Evolutionary conservation across 2,329 filamentous ascomycete genomes (phyloP).

Genomic region (Apiospora arundinis): DNA sequence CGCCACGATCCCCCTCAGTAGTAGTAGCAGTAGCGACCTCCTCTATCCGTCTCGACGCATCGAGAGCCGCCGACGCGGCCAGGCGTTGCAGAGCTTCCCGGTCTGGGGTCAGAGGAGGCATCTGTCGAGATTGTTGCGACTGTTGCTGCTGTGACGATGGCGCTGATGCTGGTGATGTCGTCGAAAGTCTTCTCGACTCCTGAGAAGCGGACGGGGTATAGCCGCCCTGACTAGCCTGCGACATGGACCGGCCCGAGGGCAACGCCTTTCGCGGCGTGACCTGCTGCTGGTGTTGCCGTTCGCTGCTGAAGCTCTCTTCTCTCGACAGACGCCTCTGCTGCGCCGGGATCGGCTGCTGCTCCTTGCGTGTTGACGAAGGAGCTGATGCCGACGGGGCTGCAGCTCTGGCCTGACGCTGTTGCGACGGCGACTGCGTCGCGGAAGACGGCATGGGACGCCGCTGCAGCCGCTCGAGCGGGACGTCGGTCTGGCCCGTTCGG

Average conservation of each 20-base stretch:
- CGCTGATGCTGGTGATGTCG: not conserved
- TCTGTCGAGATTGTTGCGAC: not conserved
- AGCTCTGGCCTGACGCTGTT: not conserved
- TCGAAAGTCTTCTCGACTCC: not conserved
- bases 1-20: not conserved
- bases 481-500: constrained; percentile 71
- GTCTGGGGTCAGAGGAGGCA: not conserved
- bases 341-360: not conserved
- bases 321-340: not conserved
- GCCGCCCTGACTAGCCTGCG: not conserved
- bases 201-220: not conserved
- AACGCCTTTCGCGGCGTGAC: constrained; percentile 14
- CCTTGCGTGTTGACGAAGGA: not conserved
- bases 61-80: constrained; percentile 1
- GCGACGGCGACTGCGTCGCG: not conserved
- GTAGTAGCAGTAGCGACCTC: too few relatives aligned
- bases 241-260: constrained; percentile 22
- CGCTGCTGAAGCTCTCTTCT: not conserved
- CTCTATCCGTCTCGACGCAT: constrained; percentile 10
- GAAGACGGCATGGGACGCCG: constrained; percentile 40
- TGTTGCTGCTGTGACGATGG: not conserved
- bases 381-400: not conserved
- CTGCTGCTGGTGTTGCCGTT: not conserved
- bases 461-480: constrained; percentile 68
- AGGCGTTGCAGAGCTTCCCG: not conserved